Evolutionary conservation across 148 eudicot genomes (phyloP).

Genomic region (Camellia lanceoleosa): DNA sequence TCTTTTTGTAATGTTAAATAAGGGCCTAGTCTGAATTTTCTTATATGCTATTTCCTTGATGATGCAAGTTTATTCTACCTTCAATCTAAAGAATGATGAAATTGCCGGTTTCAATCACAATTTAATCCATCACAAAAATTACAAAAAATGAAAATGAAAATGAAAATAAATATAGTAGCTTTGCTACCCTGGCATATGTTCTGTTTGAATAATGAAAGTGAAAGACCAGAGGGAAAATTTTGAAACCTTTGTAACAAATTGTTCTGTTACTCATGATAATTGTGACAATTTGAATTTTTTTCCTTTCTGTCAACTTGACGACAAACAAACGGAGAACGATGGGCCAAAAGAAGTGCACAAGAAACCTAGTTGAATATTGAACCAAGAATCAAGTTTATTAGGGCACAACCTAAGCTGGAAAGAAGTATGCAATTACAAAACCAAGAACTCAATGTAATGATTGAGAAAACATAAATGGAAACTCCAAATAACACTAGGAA

Average conservation of each 20-base stretch:
- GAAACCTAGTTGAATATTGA: background rate
- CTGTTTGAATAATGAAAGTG: too few relatives aligned
- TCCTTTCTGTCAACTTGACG: background rate
- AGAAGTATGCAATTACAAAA: background rate
- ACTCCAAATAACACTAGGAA: background rate
- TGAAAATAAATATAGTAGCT: background rate
- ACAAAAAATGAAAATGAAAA: background rate
- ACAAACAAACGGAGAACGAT: background rate
- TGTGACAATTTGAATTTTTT: background rate
- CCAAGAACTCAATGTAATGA: background rate
- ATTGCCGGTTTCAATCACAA: background rate
- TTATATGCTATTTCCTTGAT: background rate
- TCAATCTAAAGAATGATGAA: background rate
- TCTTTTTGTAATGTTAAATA: background rate
- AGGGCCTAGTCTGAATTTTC: background rate
- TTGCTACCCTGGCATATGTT: background rate
- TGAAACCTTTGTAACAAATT: too few relatives aligned
- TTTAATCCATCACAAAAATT: background rate
- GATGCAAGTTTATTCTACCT: background rate
- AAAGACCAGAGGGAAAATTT: too few relatives aligned
- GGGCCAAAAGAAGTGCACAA: background rate
- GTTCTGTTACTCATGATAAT: background rate
- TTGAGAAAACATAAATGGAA: background rate
- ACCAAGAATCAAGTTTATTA: background rate
- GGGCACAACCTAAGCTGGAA: too few relatives aligned